Evolutionary conservation across 352 stramenopile genomes (phyloP), one percentile per base, ranked within the genome.

Genomic region (Phytophthora citrophthora): DNA sequence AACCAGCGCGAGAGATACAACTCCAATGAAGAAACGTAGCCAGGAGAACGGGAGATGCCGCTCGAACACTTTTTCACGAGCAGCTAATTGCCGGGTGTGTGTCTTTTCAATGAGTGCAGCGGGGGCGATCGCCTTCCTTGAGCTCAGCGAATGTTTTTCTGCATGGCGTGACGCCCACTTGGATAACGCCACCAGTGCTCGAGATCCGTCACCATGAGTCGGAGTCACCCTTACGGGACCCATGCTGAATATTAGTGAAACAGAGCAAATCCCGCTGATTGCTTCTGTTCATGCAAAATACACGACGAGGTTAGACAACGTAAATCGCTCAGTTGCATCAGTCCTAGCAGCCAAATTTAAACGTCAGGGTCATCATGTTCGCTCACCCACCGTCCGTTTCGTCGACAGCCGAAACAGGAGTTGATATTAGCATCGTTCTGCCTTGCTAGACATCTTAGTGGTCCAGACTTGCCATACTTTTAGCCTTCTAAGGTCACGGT

Each of bases 1-100:
- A 8, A 74, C 69, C 7, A 81, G 49, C 3, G 38, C 54, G 9
- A 81, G 56, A 9, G 72, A 81, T 2, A 70, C 32, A 13, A 68
- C 2, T 15, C 63, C 68, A 11, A 70, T 48, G 5, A 66, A 56
- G 12, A 72, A 49, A 6, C 68, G 68, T 2, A 61, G 1, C 68
- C 62, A 72, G 2, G 68, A 76, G 40, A 72, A 72, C n/a, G 68
- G 68, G 15, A 76, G 58, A 44, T 66, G 47, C 4, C 60, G 68
- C 38, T 68, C 47, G 23, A 76, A 76, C 4, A 68, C 48, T 49
- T 56, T 57, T 40, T 76, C 57, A 1, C 68, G 68, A 4, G 51
- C 38, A 23, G 20, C 48, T 12, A 69, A 31, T 48, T 76, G 68
- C 5, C 68, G 51, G 2, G 24, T 36, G 12, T 60, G 43, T 16